Percentiles rank a stretch among this genome's conserved stretches.
Conservation (phyloP, 345 rosid genomes). For the Sisymbrium altissimum region DNA sequence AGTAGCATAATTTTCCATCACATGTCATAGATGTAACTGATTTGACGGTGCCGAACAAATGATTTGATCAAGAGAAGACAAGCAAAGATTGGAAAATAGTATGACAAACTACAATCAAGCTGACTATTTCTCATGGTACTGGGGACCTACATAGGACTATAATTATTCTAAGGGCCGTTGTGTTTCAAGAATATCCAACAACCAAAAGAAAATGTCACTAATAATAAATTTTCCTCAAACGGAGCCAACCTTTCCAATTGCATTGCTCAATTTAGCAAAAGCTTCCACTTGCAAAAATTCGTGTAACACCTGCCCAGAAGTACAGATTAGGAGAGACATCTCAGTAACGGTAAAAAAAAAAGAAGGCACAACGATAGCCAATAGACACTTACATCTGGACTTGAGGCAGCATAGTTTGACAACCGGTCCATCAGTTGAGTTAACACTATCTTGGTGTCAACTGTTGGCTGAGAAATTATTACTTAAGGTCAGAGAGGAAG, state of each 20-base stretch:
- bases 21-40: neutral
- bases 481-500: slow-evolving; percentile 19
- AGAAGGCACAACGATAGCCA: neutral
- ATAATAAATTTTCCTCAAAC: neutral
- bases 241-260: slow-evolving; percentile 72
- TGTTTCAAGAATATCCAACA: slow-evolving; percentile 8
- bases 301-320: slow-evolving; percentile 50
- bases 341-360: neutral
- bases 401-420: slow-evolving; percentile 87
- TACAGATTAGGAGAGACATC: slow-evolving; percentile 1
- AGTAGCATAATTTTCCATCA: neutral
- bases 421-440: slow-evolving; percentile 89
- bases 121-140: slow-evolving; percentile 16
- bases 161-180: neutral
- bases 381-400: slow-evolving; percentile 54
- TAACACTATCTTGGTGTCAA: slow-evolving; percentile 80
- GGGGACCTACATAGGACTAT: slow-evolving; percentile 2
- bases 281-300: slow-evolving; percentile 96
- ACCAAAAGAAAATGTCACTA: slow-evolving; percentile 2
- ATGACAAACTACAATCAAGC: neutral
- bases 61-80: neutral
- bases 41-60: neutral
- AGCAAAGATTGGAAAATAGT: neutral
- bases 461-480: slow-evolving; percentile 59
- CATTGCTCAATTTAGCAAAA: slow-evolving; percentile 73